Evolutionary conservation across 352 stramenopile species (phyloP), one percentile per base, ranked within the genome.

Genomic region (Pythium periplocum): DNA sequence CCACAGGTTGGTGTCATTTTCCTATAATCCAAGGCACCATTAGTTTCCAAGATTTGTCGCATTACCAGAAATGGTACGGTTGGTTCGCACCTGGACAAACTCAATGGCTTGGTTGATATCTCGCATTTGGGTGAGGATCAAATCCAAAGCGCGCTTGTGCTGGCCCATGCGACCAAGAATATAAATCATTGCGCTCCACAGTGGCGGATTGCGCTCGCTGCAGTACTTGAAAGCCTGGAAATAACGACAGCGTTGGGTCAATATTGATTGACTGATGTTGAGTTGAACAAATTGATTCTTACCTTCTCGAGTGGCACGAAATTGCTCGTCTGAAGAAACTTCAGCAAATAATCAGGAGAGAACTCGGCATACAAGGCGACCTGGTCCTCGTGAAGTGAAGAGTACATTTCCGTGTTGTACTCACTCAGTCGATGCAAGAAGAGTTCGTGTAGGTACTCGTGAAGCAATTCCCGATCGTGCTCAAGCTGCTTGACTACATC

Each of bases 181-280:
- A 61, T 90, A 93, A 55, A 93, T 91, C 83, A 93, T 93, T 9
- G 83, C 78, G 47, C 90, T 80, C 80, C 80, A 93, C 1, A 91
- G 59, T 26, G 83, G 83, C 40, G 83, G 83, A 35, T 41, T 71
- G 8, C 78, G 83, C 17, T 89, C 75, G 35, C 69, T 85, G 53
- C 83, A 93, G 61, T 87, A 91, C 55, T 81, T 77, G 59, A 78
- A 93, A 6, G 79, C 80, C 79, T 93, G 33, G 26, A 45, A 54
- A 52, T 26, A 45, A 40, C 38, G 45, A 45, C 7, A 9, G 39
- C 7, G 48, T 61, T 26, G 17, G 17, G 17, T 26, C 17, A 26
- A 26, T 26, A 26, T 26, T 26, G 17, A 26, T 26, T 26, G 17
- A 26, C 17, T 26, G 17, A 26, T 26, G 17, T 26, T 26, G 17